These are phyloP conservation scores for Rhizophagus sp. DNA, from an alignment of 192 early-diverging fungal genomes.

Conservation along the genomic window DNA sequence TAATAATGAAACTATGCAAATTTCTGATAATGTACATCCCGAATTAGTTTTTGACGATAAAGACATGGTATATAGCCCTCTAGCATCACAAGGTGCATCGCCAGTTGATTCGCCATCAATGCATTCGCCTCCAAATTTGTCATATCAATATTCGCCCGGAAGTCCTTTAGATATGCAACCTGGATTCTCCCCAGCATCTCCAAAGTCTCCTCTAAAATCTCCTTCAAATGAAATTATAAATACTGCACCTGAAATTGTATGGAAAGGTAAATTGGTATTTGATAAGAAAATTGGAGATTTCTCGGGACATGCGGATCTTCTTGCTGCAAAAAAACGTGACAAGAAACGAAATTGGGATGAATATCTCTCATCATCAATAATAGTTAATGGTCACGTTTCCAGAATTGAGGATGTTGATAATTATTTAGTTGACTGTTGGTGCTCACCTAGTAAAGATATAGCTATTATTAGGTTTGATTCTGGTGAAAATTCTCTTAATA, in stretches of 20 bases:
- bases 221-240: background rate
- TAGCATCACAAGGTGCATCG: background rate
- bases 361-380: slow-evolving; percentile 56
- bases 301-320: slow-evolving; percentile 53
- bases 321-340: slow-evolving; percentile 53
- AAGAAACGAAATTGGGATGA: slow-evolving; percentile 53
- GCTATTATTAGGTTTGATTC: slow-evolving; percentile 60
- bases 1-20: background rate
- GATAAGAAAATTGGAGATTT: slow-evolving; percentile 54
- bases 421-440: slow-evolving; percentile 59
- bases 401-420: slow-evolving; percentile 45
- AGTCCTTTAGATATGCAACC: slow-evolving; percentile 1
- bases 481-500: slow-evolving; percentile 14
- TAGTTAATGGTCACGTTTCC: slow-evolving; percentile 67
- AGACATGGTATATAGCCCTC: background rate
- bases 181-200: background rate
- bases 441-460: slow-evolving; percentile 58
- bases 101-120: background rate
- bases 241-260: slow-evolving; percentile 37
- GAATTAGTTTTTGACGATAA: background rate
- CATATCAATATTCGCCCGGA: background rate
- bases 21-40: background rate
- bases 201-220: no score
- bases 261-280: slow-evolving; percentile 55
- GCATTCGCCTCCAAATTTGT: slow-evolving; percentile 12